Evolutionary conservation across 2,329 filamentous ascomycete genomes (phyloP).

Genomic region (Plenodomus biglobosus): DNA sequence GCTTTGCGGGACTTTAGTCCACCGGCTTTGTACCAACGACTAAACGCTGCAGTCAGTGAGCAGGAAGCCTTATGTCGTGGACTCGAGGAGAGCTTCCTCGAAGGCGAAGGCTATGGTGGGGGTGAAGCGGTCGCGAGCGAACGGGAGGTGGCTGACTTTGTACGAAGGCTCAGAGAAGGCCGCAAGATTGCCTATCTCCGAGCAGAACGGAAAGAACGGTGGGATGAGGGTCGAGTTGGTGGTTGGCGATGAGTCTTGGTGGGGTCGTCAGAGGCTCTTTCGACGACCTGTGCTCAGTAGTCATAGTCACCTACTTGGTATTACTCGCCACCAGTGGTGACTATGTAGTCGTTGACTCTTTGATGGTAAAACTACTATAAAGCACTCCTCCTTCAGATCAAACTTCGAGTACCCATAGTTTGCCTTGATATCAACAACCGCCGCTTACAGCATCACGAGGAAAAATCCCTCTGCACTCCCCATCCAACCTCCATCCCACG

Average conservation of each 20-base stretch:
- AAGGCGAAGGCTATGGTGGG: slow-evolving; percentile 54
- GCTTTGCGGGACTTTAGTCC: slow-evolving; percentile 84
- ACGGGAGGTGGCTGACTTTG: slow-evolving; percentile 82
- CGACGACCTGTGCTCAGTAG: neutral
- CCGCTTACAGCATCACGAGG: too few species aligned
- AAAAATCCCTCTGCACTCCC: too few species aligned
- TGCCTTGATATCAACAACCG: too few species aligned
- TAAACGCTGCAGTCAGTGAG: slow-evolving; percentile 75
- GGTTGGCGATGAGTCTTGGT: slow-evolving; percentile 68
- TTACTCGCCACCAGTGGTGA: too few species aligned
- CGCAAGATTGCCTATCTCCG: slow-evolving; percentile 77
- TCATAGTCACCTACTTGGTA: neutral
- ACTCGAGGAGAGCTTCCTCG: slow-evolving; percentile 90
- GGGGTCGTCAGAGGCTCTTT: neutral
- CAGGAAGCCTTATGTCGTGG: slow-evolving; percentile 79
- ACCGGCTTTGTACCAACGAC: slow-evolving; percentile 78
- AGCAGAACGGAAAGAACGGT: slow-evolving; percentile 84
- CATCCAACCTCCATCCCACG: too few species aligned
- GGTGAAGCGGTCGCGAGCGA: slow-evolving; percentile 62
- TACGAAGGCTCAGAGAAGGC: slow-evolving; percentile 76
- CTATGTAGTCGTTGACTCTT: too few species aligned
- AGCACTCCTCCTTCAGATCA: too few species aligned
- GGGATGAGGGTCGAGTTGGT: slow-evolving; percentile 94
- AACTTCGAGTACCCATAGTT: too few species aligned
- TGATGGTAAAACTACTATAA: too few species aligned